Evolutionary conservation across 1,284 basidiomycete genomes (phyloP), one percentile per base, ranked within the genome.

Genomic region (Leccinum griseonigrum): DNA sequence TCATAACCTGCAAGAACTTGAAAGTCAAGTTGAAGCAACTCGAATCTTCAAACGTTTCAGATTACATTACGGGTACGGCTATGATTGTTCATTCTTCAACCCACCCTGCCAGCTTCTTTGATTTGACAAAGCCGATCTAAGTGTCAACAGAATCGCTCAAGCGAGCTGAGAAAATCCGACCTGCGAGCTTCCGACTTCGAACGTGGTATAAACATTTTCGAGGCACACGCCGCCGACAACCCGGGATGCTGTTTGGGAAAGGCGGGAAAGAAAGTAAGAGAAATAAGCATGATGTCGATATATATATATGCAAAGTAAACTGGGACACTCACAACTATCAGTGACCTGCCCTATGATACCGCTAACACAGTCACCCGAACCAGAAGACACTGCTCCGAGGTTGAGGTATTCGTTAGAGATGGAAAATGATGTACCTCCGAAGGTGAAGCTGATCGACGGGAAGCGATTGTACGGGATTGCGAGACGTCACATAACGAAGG

Each of bases 401-500:
- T 79, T 80, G 65, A 80, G 31, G 8, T 31, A 31, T 31, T 31
- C 8, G 31, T 31, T 8, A 8, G 31, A 31, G 31, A 31, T 31
- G 9, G 31, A 5, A 31, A 31, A 31, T 31, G 31, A 8, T 8
- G 72, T 72, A n/a, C 77, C 76, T 29, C 75, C 78, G 61, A 83
- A 80, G n/a, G 70, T 77, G 62, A 83, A 66, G 59, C 74, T 76
- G 43, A 82, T 67, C 6, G 67, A 57, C 0, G 77, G 76, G 31
- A 72, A 66, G 4, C 69, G 54, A 62, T 75, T 60, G 61, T 81
- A 83, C 3, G 81, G 81, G 56, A 80, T 79, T 78, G 28, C 63
- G 3, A 32, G 28, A 52, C 28, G 60, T 64, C 22, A 22, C 22
- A 22, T 26, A 72, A 69, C 61, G 40, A 70, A 69, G 59, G 16